Base-by-base conservation (phyloP, 2,329 filamentous ascomycete genomes). In the Fusarium udum region DNA sequence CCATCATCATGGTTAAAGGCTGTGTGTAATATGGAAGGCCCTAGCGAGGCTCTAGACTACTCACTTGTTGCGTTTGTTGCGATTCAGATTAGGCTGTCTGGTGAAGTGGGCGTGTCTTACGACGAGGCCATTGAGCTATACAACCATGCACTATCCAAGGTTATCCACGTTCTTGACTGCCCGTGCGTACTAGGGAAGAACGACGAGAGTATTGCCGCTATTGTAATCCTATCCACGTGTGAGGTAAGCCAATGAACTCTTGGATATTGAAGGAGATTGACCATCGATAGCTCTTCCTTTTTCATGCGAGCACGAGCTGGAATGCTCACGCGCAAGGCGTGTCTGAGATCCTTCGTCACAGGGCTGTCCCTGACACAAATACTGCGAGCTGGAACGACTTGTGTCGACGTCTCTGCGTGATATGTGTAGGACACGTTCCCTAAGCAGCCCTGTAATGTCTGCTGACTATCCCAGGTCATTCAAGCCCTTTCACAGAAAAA, bases 371-470 rank as follows among this genome's bases (percentile, higher is more conserved):
- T 2, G 28, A 37, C 7, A 15, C 45, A 2, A 40, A 37, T 1
- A 39, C 49, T 16, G 13, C 34, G 2, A 57, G 34, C 18, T 69
- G 66, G 65, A 45, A 34, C 7, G 58, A 69, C 8, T 32, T 69
- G 4, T 57, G 64, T 9, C 64, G 58, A 3, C 66, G 66, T 1
- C 51, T 69, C 6, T 64, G 64, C 9, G 58, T 69, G 1, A 69
- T 69, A 2, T 69, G 64, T 37, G 66, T 69, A 22, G 4, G 49
- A 16, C n/a, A 4, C 12, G 1, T 6, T 22, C 28, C 8, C 32
- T 16, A 4, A 36, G 0, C 1, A 9, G 2, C 1, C 9, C 10
- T 6, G 0, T 1, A 28, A 0, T 7, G 0, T 7, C 1, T 13
- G 10, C 51, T 69, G 1, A 69, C 22, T 18, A 9, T 13, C 3